Evolutionary conservation across 768 basidiomycete species (phyloP).

Genomic region (Dentipellis fragilis): DNA sequence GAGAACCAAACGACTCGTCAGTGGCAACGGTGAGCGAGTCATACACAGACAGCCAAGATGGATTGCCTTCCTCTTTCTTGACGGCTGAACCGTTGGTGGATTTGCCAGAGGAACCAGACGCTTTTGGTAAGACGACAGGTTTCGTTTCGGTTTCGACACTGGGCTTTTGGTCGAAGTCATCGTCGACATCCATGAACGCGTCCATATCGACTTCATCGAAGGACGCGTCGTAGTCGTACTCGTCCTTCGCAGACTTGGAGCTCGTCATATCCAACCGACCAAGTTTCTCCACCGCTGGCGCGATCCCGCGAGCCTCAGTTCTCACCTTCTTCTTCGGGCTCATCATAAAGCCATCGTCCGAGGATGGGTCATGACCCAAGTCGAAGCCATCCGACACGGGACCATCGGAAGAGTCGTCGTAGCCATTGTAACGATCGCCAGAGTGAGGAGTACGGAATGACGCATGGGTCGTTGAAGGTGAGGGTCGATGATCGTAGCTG

Average conservation of each 20-base stretch:
- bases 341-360: slow-evolving; percentile 51
- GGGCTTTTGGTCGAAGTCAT: slow-evolving; percentile 31
- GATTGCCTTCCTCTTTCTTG: slow-evolving; percentile 39
- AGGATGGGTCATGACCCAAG: slow-evolving; percentile 19
- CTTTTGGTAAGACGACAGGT: slow-evolving; percentile 20
- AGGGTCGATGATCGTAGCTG: slow-evolving; percentile 13
- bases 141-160: slow-evolving; percentile 18
- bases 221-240: slow-evolving; percentile 27
- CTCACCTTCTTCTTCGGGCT: slow-evolving; percentile 66
- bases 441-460: slow-evolving; percentile 8
- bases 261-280: slow-evolving; percentile 50
- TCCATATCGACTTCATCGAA: slow-evolving; percentile 53
- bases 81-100: slow-evolving; percentile 14
- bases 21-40: slow-evolving; percentile 56
- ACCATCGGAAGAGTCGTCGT: slow-evolving; percentile 23
- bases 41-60: slow-evolving; percentile 68
- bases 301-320: slow-evolving; percentile 32
- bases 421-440: slow-evolving; percentile 6
- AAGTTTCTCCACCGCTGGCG: slow-evolving; percentile 49
- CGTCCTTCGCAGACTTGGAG: slow-evolving; percentile 8
- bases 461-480: slow-evolving; percentile 16
- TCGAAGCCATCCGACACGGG: slow-evolving; percentile 18
- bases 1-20: slow-evolving; percentile 49
- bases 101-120: slow-evolving; percentile 15
- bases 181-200: slow-evolving; percentile 47